A percentile compares a stretch with the other conserved stretches of the same genome.
Conservation (phyloP, 1,284 basidiomycete genomes). For the Apiotrichum mycotoxinovorans region DNA sequence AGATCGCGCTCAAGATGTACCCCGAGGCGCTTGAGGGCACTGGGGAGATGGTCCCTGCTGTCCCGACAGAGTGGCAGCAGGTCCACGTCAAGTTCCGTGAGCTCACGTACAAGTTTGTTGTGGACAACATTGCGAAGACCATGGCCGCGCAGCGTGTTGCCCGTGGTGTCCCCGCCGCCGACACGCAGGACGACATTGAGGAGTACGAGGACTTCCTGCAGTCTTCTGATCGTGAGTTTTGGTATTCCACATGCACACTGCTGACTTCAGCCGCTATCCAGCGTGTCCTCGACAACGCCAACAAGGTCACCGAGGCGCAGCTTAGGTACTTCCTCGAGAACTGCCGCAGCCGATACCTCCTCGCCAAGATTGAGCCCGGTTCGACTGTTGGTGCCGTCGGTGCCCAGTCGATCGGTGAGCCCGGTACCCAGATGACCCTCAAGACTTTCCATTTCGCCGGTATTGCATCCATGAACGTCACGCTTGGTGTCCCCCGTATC, state of each 20-base stretch:
- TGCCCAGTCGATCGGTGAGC: slow-evolving; percentile 98
- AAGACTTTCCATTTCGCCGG: slow-evolving; percentile 99
- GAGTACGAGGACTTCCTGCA: slow-evolving; percentile 49
- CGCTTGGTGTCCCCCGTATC: slow-evolving; percentile 97
- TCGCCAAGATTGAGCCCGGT: slow-evolving; percentile 91
- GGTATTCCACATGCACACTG: background rate
- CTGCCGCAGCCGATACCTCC: slow-evolving; percentile 87
- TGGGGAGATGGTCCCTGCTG: slow-evolving; percentile 14
- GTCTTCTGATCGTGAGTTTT: slow-evolving; percentile 34
- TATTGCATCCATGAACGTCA: slow-evolving; percentile 99
- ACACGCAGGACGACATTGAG: slow-evolving; percentile 65
- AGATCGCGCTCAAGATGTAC: slow-evolving; percentile 62
- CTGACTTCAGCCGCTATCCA: slow-evolving; percentile 51
- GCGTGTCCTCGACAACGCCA: slow-evolving; percentile 78
- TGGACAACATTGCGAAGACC: slow-evolving; percentile 63
- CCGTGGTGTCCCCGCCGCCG: slow-evolving; percentile 71
- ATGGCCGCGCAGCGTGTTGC: slow-evolving; percentile 68
- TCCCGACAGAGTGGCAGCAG: slow-evolving; percentile 46
- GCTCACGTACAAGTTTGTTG: slow-evolving; percentile 71
- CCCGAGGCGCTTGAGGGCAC: slow-evolving; percentile 24
- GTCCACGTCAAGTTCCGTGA: slow-evolving; percentile 74
- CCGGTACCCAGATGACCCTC: slow-evolving; percentile 98
- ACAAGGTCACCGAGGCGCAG: slow-evolving; percentile 82
- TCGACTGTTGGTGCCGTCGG: slow-evolving; percentile 98
- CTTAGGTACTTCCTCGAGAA: slow-evolving; percentile 74